Conservation (phyloP, 495 filamentous ascomycete species). For the Glonium stellatum region DNA sequence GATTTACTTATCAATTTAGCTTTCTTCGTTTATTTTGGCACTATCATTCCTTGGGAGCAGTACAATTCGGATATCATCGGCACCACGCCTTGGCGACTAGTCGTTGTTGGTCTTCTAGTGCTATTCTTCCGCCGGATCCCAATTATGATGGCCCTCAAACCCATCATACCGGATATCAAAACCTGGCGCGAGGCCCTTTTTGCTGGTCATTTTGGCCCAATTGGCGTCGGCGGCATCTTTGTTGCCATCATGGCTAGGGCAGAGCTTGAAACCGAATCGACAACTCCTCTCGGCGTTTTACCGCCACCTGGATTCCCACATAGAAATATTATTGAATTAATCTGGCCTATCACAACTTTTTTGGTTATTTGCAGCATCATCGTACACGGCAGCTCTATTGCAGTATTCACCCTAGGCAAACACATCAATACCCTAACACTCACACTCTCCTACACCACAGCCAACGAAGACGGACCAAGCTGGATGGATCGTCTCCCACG, state of each 20-base stretch:
- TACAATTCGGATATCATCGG: conserved; percentile 69
- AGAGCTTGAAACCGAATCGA: conserved; percentile 67
- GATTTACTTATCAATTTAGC: conserved; percentile 94
- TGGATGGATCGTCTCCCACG: conserved; percentile 95
- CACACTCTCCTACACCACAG: conserved; percentile 90
- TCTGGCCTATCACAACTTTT: conserved; percentile 96
- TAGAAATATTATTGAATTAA: conserved; percentile 66
- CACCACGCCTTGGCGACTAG: conserved; percentile 75
- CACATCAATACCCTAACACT: conserved; percentile 95
- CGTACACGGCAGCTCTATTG: conserved; percentile 95
- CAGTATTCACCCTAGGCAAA: conserved; percentile 96
- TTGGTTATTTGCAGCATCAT: conserved; percentile 90
- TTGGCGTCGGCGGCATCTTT: conserved; percentile 96
- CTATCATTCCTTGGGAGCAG: conserved; percentile 90
- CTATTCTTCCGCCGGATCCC: conserved; percentile 95
- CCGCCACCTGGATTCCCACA: conserved; percentile 48
- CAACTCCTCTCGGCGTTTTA: conserved; percentile 61
- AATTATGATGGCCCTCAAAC: conserved; percentile 87
- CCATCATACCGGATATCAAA: conserved; percentile 92
- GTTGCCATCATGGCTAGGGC: conserved; percentile 86
- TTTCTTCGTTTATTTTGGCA: conserved; percentile 95
- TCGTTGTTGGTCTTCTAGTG: conserved; percentile 84
- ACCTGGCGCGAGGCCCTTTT: conserved; percentile 98
- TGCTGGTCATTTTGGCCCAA: conserved; percentile 96
- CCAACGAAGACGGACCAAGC: conserved; percentile 77